Evolutionary conservation across 768 basidiomycete genomes (phyloP).

Genomic region (Xanthoconium purpureum): DNA sequence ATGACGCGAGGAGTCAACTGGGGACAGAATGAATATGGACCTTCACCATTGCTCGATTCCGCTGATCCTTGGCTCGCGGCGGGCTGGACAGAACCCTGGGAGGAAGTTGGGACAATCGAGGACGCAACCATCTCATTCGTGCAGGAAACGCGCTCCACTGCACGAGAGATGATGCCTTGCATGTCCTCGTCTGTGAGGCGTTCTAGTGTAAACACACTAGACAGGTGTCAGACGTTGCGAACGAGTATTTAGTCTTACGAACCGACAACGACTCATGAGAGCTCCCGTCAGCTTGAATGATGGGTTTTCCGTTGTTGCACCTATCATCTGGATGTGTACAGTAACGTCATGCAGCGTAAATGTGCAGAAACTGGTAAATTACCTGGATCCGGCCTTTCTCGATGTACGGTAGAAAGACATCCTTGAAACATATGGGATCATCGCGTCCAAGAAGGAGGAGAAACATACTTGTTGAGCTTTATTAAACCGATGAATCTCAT

Average conservation of each 20-base stretch:
- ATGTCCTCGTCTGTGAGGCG: slow-evolving; percentile 65
- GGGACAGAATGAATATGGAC: slow-evolving; percentile 27
- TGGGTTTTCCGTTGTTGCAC: slow-evolving; percentile 88
- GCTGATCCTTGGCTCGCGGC: slow-evolving; percentile 19
- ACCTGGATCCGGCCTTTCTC: slow-evolving; percentile 77
- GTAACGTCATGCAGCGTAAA: slow-evolving; percentile 1
- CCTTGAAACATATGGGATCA: slow-evolving; percentile 38
- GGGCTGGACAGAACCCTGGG: slow-evolving; percentile 18
- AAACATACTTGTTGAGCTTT: slow-evolving; percentile 59
- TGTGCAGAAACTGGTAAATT: not conserved
- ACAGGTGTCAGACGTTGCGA: slow-evolving; percentile 18
- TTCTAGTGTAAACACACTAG: slow-evolving; percentile 71
- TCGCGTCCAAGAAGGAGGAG: not conserved
- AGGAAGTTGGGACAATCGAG: slow-evolving; percentile 4
- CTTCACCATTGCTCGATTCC: slow-evolving; percentile 7
- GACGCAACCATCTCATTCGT: not conserved
- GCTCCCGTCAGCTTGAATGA: slow-evolving; percentile 79
- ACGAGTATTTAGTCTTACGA: slow-evolving; percentile 21
- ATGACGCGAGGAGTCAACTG: slow-evolving; percentile 49
- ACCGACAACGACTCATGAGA: slow-evolving; percentile 75
- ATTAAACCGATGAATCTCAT: slow-evolving; percentile 82
- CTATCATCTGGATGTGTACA: slow-evolving; percentile 49
- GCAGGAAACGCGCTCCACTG: slow-evolving; percentile 38
- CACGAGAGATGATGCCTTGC: slow-evolving; percentile 53
- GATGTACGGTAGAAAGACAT: slow-evolving; percentile 77